Base-by-base conservation (phyloP, 192 early-diverging fungal species). In the Podila verticillata region DNA sequence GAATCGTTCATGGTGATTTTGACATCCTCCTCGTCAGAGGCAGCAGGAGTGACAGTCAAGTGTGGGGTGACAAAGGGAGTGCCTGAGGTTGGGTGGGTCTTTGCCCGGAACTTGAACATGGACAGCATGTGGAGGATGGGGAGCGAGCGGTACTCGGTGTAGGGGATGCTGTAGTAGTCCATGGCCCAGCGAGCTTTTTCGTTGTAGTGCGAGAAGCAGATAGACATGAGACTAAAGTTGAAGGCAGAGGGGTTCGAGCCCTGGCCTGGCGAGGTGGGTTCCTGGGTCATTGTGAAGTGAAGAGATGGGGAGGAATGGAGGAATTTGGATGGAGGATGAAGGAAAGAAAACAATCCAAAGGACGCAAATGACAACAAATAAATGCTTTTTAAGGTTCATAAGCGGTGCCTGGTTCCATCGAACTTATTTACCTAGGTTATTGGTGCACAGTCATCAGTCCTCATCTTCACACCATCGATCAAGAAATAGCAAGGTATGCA, bases 181-280 rank as follows among this genome's bases (percentile, higher is more conserved):
- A 83, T 29, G 17, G 69, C 77, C 82, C 82, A 83, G 9, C 82
- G 61, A 5, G 82, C 82, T 62, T 80, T 83, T 61, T 83, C 82
- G 34, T 80, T 80, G 60, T 48, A 83, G 68, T 83, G 82, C 15
- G 82, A 83, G 20, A 83, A 80, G 59, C 64, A 17, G 39, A 83
- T 79, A n/a, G 75, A 35, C 4, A 48, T 39, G 20, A 79, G 61
- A 22, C 26, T 48, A 36, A 65, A 69, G 34, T 39, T 28, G 35
- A 80, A 60, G 4, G 58, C 29, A 30, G 58, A 34, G 26, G 58
- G 15, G 3, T 24, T 19, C 22, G 58, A 60, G 30, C 58, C 58
- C 17, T 28, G 39, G 15, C 13, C 13, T n/a, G n/a, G n/a, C 10
- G 39, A 44, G 39, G 39, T 19, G 7, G 13, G 20, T n/a, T 36